Percentiles rank a stretch among this genome's conserved stretches.
These are phyloP conservation scores for Neurospora sublineolata DNA, from an alignment of 495 filamentous ascomycete species.

Conservation along the genomic window DNA sequence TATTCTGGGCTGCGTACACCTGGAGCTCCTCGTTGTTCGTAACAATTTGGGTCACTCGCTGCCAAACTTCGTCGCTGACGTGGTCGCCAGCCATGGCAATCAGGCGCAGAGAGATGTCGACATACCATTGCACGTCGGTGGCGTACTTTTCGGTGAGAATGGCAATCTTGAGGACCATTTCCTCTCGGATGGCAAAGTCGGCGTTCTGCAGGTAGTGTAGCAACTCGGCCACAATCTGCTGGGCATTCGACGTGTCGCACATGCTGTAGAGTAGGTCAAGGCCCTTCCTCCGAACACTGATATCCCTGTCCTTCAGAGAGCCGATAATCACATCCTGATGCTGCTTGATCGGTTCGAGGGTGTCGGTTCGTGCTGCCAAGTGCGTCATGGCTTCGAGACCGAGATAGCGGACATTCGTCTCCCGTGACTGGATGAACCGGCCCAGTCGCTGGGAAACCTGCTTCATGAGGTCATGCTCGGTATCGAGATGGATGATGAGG, in stretches of 20 bases:
- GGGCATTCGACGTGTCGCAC: constrained; percentile 90
- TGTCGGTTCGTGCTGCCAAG: constrained; percentile 87
- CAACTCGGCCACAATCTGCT: constrained; percentile 85
- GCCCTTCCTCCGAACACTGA: constrained; percentile 91
- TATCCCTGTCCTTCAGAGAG: constrained; percentile 89
- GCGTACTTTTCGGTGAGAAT: constrained; percentile 98
- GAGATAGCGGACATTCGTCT: constrained; percentile 96
- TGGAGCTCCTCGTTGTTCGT: constrained; percentile 99
- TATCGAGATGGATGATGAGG: constrained; percentile 96
- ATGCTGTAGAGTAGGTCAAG: constrained; percentile 98
- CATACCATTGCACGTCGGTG: constrained; percentile 97
- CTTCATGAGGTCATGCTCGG: constrained; percentile 88
- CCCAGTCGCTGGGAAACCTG: constrained; percentile 91
- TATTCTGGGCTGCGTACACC: constrained; percentile 89
- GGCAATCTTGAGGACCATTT: constrained; percentile 98
- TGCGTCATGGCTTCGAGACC: constrained; percentile 98
- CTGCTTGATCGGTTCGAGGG: constrained; percentile 93
- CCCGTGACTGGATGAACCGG: constrained; percentile 91
- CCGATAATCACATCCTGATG: constrained; percentile 93
- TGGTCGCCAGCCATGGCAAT: constrained; percentile 96
- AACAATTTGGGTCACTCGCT: constrained; percentile 96
- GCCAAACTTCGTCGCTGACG: constrained; percentile 99
- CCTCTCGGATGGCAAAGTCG: constrained; percentile 94
- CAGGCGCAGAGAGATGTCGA: constrained; percentile 89
- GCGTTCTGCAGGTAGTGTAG: constrained; percentile 90